These are phyloP conservation scores for Agrocybe praecox DNA, from an alignment of 768 basidiomycete genomes.

Conservation along the genomic window DNA sequence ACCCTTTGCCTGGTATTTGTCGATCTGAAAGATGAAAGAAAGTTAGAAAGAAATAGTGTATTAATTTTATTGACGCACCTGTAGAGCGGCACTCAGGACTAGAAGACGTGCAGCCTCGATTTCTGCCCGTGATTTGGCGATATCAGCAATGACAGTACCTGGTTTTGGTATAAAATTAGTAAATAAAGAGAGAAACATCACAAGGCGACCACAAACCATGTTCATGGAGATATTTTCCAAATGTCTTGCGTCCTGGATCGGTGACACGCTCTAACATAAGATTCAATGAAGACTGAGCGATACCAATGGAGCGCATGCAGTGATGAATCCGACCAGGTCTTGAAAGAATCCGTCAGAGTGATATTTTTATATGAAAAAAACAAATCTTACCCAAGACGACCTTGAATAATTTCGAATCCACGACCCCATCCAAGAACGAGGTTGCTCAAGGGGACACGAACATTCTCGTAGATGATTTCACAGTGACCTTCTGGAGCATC, in stretches of 20 bases:
- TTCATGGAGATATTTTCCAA: conserved; percentile 88
- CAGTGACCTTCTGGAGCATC: conserved; percentile 97
- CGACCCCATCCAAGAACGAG: conserved; percentile 91
- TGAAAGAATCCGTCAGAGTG: background rate
- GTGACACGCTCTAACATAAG: conserved; percentile 90
- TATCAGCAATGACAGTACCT: conserved; percentile 90
- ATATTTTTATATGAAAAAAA: background rate
- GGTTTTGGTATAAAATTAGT: background rate
- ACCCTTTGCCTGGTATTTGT: conserved; percentile 88
- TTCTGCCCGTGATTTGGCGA: conserved; percentile 91
- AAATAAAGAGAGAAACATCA: background rate
- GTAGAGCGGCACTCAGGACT: conserved; percentile 89
- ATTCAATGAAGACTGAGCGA: conserved; percentile 83
- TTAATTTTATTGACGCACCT: conserved; percentile 46
- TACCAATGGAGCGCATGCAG: conserved; percentile 97
- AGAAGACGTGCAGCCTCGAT: conserved; percentile 88
- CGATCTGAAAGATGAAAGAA: conserved; percentile 57
- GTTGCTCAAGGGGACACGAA: conserved; percentile 83
- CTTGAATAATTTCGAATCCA: conserved; percentile 98
- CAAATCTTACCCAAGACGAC: conserved; percentile 76
- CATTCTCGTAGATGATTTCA: conserved; percentile 93
- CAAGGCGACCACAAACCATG: conserved; percentile 60
- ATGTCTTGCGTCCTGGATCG: conserved; percentile 90
- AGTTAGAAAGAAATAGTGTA: background rate
- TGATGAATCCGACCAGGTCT: conserved; percentile 96